Conservation (phyloP, 164 flowering plant species). For the Tinospora cordifolia region DNA sequence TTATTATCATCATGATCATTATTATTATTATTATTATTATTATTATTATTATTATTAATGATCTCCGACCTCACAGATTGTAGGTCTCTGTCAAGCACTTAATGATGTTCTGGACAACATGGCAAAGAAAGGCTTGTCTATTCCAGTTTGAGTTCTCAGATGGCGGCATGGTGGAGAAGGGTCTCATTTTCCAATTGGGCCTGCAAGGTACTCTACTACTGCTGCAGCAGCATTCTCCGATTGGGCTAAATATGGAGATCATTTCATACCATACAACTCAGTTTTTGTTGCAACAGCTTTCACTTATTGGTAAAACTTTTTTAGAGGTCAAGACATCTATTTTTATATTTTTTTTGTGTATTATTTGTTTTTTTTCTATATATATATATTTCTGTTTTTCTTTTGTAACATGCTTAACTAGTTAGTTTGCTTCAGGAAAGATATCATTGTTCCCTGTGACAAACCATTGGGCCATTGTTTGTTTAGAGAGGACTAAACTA, state of each 20-base stretch:
- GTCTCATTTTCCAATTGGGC: background rate
- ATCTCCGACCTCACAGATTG: constrained; percentile 45
- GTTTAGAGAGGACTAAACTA: too few relatives aligned
- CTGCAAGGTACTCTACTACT: background rate
- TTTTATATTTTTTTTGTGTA: too few relatives aligned
- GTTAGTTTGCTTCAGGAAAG: background rate
- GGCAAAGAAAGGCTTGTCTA: constrained; percentile 80
- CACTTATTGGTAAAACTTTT: background rate
- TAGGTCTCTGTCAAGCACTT: constrained; percentile 87
- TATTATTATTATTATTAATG: too few relatives aligned
- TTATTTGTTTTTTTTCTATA: background rate
- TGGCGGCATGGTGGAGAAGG: background rate
- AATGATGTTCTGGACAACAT: constrained; percentile 82
- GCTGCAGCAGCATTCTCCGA: background rate
- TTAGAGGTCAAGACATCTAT: background rate
- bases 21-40: too few relatives aligned
- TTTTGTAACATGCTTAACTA: background rate
- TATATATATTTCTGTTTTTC: too few relatives aligned
- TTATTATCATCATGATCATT: too few relatives aligned
- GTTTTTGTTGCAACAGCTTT: background rate
- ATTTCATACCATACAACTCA: background rate
- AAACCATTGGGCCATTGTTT: too few relatives aligned
- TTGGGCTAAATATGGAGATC: background rate
- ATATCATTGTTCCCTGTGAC: background rate
- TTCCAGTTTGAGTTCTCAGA: constrained; percentile 53